These are phyloP conservation scores for Glycine soja DNA, from an alignment of 306 rosid species.

Conservation along the genomic window DNA sequence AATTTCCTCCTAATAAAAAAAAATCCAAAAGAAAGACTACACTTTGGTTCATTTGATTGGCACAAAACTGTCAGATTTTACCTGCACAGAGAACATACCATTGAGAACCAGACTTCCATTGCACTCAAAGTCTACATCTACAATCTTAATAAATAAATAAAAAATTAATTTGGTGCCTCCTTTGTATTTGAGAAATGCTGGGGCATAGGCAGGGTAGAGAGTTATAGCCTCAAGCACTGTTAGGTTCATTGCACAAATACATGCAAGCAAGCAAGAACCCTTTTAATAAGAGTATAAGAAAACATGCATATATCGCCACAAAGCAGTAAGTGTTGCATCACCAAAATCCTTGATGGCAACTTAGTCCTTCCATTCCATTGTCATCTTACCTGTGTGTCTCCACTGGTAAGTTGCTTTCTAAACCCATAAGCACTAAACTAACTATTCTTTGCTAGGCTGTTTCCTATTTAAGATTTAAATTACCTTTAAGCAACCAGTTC, in stretches of 20 bases:
- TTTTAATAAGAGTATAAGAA: not conserved
- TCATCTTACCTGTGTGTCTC: too few species aligned
- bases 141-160: slow-evolving; percentile 10
- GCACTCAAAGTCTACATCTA: not conserved
- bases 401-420: too few species aligned
- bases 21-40: not conserved
- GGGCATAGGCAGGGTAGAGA: not conserved
- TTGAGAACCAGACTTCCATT: slow-evolving; percentile 34
- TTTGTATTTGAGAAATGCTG: not conserved
- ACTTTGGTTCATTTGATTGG: not conserved
- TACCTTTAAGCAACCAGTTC: not conserved
- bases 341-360: not conserved
- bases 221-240: not conserved
- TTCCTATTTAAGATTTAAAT: not conserved
- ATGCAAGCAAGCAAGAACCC: not conserved
- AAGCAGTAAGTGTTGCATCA: not conserved
- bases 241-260: slow-evolving; percentile 1
- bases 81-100: slow-evolving; percentile 56
- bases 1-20: too few species aligned
- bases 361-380: too few species aligned
- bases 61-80: slow-evolving; percentile 24
- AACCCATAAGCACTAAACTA: not conserved
- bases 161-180: not conserved
- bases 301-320: slow-evolving; percentile 17
- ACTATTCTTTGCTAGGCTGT: not conserved